A percentile compares a stretch with the other conserved stretches of the same genome.
Evolutionary conservation across 441 rosid genomes (phyloP).

Genomic region (Melastoma candidum): DNA sequence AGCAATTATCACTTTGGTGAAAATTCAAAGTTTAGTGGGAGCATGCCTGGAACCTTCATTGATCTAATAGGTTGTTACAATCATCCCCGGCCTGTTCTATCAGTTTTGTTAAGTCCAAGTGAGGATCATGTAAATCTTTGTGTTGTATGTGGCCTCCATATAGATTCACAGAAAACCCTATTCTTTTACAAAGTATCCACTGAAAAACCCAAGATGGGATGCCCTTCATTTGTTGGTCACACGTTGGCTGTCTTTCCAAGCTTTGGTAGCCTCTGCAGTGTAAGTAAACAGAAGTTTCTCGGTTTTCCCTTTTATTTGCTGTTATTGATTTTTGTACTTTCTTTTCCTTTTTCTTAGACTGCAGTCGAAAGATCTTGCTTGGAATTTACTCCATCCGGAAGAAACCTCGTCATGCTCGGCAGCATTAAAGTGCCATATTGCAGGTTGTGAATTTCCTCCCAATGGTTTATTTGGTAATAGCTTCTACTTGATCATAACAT

Average conservation of each 20-base stretch:
- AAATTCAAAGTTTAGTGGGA: conserved; percentile 25
- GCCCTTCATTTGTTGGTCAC: conserved; percentile 68
- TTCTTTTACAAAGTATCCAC: conserved; percentile 53
- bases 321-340: conserved; percentile 3
- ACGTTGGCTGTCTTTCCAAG: conserved; percentile 40
- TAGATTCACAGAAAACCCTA: conserved; percentile 36
- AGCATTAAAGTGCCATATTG: conserved; percentile 63
- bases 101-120: conserved; percentile 37
- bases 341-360: conserved; percentile 32
- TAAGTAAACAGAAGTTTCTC: conserved; percentile 4
- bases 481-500: too few relatives aligned
- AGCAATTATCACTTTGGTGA: conserved; percentile 25
- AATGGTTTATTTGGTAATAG: not conserved
- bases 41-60: conserved; percentile 29
- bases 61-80: conserved; percentile 71
- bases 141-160: conserved; percentile 44
- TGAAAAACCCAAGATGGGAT: conserved; percentile 43
- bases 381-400: conserved; percentile 69
- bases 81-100: conserved; percentile 53
- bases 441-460: conserved; percentile 41
- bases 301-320: conserved; percentile 10
- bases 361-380: conserved; percentile 45
- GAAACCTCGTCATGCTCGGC: conserved; percentile 51
- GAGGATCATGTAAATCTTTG: conserved; percentile 55
- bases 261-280: conserved; percentile 38